Percentiles rank a stretch among this genome's conserved stretches.
phyloP scores from a whole-genome alignment of 768 basidiomycete genomes.

The Calocera cornea region DNA sequence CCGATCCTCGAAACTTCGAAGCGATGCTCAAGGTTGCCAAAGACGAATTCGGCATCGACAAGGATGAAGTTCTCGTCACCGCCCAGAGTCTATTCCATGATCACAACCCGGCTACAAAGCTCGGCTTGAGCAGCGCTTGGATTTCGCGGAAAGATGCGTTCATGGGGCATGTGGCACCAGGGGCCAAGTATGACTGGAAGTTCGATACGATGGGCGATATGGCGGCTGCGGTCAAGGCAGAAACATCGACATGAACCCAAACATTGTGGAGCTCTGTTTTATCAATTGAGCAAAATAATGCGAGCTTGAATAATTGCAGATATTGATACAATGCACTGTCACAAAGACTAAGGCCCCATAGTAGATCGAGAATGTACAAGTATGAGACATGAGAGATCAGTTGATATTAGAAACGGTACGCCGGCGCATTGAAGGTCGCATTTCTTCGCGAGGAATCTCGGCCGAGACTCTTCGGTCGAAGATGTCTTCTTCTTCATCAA shows the following conservation, averaged over 20 bases:
- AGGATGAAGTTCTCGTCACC: constrained; percentile 38
- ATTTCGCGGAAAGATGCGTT: constrained; percentile 44
- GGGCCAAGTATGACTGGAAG: constrained; percentile 22
- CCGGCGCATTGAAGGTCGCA: neutral
- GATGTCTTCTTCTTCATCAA: neutral
- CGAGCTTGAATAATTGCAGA: neutral
- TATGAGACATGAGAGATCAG: neutral
- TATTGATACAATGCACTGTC: neutral
- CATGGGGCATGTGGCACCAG: constrained; percentile 29
- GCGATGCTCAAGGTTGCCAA: constrained; percentile 35
- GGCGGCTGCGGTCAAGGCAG: constrained; percentile 43
- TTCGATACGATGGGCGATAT: constrained; percentile 49
- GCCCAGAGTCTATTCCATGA: constrained; percentile 59
- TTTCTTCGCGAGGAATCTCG: neutral
- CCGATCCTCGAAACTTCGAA: constrained; percentile 41
- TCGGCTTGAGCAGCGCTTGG: constrained; percentile 50
- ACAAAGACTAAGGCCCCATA: neutral
- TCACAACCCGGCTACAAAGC: constrained; percentile 43
- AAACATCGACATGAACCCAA: constrained; percentile 11
- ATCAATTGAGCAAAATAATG: neutral
- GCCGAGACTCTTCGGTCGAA: neutral
- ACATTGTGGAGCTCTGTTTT: neutral
- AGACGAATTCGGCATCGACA: constrained; percentile 22
- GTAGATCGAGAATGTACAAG: neutral
- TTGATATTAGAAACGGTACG: neutral